Evolutionary conservation across 306 rosid species (phyloP).

Genomic region (Medicago truncatula): MtrunA17r5.0-ANR NC_053046.1:30708501-30709000

Average conservation of each 20-base stretch:
- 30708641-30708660: no score
- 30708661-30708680: no score
- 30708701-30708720: not conserved
- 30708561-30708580: no score
- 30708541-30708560: no score
- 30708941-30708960: conserved; percentile 79
- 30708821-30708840: conserved; percentile 60
- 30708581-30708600: no score
- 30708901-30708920: conserved; percentile 72
- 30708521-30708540: no score
- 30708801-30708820: conserved; percentile 56
- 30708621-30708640: no score
- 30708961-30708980: conserved; percentile 80
- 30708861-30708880: conserved; percentile 73
- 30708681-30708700: no score
- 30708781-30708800: not conserved
- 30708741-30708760: conserved; percentile 2
- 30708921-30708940: conserved; percentile 66
- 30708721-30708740: conserved; percentile 54
- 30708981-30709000: conserved; percentile 72
- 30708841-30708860: conserved; percentile 74
- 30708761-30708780: not conserved
- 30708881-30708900: conserved; percentile 79
- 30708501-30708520: no score
- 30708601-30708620: no score